phyloP scores from a whole-genome alignment of 169 alveolate genomes.

The Eimeria sp. region DNA sequence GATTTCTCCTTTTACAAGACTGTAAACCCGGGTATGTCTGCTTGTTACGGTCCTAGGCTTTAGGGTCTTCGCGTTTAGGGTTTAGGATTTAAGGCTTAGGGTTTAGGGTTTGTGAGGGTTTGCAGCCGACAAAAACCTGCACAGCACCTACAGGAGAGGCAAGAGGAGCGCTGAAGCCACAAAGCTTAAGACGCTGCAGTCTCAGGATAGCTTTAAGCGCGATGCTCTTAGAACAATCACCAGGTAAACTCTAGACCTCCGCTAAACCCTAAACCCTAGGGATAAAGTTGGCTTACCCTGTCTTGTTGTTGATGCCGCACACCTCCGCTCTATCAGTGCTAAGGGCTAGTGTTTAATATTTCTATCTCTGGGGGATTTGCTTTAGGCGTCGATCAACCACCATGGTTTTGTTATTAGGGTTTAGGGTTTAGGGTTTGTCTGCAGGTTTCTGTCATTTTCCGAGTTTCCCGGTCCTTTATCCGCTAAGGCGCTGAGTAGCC shows the following conservation, averaged over 20 bases:
- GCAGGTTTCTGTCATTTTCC: conserved; percentile 39
- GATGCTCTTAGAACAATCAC: conserved; percentile 54
- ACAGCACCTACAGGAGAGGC: conserved; percentile 37
- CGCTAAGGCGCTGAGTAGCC: conserved; percentile 67
- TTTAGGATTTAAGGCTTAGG: conserved; percentile 30
- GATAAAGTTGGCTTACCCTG: not conserved
- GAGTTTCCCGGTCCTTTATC: conserved; percentile 51
- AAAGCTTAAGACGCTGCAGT: conserved; percentile 35
- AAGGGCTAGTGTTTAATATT: not conserved
- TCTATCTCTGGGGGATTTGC: too few species aligned
- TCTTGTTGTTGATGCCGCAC: not conserved
- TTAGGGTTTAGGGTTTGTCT: conserved; percentile 29
- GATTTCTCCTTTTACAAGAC: conserved; percentile 55
- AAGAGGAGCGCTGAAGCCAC: conserved; percentile 47
- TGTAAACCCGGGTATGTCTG: conserved; percentile 3
- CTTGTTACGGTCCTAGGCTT: not conserved
- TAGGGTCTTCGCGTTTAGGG: conserved; percentile 6
- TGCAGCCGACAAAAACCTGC: conserved; percentile 38
- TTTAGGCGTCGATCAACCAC: too few species aligned
- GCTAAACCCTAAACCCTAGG: conserved; percentile 37
- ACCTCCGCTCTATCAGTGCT: not conserved
- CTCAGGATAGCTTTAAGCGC: conserved; percentile 61
- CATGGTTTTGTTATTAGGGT: not conserved
- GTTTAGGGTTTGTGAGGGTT: conserved; percentile 3
- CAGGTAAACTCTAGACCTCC: conserved; percentile 51